Evolutionary conservation across 1,284 basidiomycete species (phyloP).

Genomic region (Neolentinus lepideus): DNA sequence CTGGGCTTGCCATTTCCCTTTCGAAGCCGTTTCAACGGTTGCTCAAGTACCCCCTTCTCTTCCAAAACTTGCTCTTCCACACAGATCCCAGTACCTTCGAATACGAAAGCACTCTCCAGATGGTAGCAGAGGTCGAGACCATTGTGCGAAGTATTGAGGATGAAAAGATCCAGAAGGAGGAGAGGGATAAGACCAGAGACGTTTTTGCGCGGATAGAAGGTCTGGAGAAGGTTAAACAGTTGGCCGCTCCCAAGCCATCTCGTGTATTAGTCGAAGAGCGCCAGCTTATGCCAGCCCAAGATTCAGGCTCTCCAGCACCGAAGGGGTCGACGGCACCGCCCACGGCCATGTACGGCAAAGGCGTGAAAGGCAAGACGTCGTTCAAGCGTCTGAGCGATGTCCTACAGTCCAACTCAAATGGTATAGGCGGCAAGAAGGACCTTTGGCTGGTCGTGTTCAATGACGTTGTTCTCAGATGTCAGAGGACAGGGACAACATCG

Average conservation of each 20-base stretch:
- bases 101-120: slow-evolving; percentile 91
- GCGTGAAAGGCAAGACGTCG: slow-evolving; percentile 71
- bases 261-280: slow-evolving; percentile 84
- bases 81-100: slow-evolving; percentile 96
- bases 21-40: slow-evolving; percentile 97
- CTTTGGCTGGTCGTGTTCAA: slow-evolving; percentile 94
- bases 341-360: slow-evolving; percentile 37
- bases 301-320: slow-evolving; percentile 2
- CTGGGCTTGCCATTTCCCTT: slow-evolving; percentile 87
- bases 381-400: slow-evolving; percentile 84
- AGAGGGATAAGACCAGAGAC: slow-evolving; percentile 90
- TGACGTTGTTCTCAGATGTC: slow-evolving; percentile 90
- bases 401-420: slow-evolving; percentile 42
- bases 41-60: slow-evolving; percentile 94
- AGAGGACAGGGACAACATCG: slow-evolving; percentile 84
- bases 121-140: slow-evolving; percentile 95
- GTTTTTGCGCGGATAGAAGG: slow-evolving; percentile 95
- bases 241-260: slow-evolving; percentile 86
- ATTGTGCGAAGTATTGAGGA: slow-evolving; percentile 97
- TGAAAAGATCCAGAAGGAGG: slow-evolving; percentile 94
- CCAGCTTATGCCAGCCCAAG: slow-evolving; percentile 20
- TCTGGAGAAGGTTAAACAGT: slow-evolving; percentile 79
- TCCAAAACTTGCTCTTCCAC: slow-evolving; percentile 95
- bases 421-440: slow-evolving; percentile 74
- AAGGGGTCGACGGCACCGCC: slow-evolving; percentile 48